Conservation (phyloP, 768 basidiomycete species). For the Suillus decipiens region DNA sequence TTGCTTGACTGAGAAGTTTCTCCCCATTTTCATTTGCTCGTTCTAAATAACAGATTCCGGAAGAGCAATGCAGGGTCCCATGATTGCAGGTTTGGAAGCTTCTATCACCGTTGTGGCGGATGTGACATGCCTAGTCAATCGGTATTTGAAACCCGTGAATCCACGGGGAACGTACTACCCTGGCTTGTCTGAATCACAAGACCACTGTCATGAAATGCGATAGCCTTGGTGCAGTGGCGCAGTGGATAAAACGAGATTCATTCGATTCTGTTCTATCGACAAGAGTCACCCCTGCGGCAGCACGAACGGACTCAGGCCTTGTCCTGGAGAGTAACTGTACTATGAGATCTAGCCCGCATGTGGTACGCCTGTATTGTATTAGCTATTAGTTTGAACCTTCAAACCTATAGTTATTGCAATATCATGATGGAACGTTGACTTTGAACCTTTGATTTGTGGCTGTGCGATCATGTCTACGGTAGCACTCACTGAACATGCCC, state of each 20-base stretch:
- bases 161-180: not conserved
- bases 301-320: no score
- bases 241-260: not conserved
- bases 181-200: not conserved
- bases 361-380: not conserved
- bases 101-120: not conserved
- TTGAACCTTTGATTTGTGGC: not conserved
- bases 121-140: not conserved
- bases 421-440: no score
- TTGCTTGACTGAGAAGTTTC: not conserved
- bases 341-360: not conserved
- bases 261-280: not conserved
- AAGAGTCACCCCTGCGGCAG: no score
- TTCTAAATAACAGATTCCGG: not conserved
- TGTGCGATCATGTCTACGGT: not conserved
- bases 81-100: no score
- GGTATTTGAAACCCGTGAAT: not conserved
- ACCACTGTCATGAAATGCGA: not conserved
- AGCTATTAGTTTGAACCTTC: not conserved
- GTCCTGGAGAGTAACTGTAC: not conserved
- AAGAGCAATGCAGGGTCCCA: no score
- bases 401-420: no score
- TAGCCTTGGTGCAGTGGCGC: not conserved
- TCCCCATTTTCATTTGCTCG: not conserved
- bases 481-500: no score